Conservation (phyloP, 1,284 basidiomycete genomes). For the Ceratobasidium sp. region DNA sequence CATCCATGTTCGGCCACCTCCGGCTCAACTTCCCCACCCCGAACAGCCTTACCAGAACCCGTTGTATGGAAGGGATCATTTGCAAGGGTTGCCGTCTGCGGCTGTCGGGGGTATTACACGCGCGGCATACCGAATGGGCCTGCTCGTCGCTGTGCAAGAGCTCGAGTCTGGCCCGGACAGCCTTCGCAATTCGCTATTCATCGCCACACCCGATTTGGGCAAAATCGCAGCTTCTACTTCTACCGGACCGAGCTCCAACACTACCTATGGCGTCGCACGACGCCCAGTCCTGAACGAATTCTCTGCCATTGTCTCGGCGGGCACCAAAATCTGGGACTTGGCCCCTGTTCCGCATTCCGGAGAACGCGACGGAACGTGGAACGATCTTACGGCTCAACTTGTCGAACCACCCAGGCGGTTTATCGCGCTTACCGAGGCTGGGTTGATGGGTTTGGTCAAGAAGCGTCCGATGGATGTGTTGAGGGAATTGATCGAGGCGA, state of each 20-base stretch:
- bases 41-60: slow-evolving; percentile 57
- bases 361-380: slow-evolving; percentile 54
- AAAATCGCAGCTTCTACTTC: slow-evolving; percentile 59
- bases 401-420: slow-evolving; percentile 75
- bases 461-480: slow-evolving; percentile 83
- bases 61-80: slow-evolving; percentile 52
- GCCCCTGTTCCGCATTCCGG: slow-evolving; percentile 50
- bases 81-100: slow-evolving; percentile 54
- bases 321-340: slow-evolving; percentile 83
- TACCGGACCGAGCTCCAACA: slow-evolving; percentile 52
- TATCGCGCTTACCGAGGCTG: slow-evolving; percentile 83
- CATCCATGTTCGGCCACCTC: slow-evolving; percentile 78
- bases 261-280: slow-evolving; percentile 55
- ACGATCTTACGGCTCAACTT: slow-evolving; percentile 82
- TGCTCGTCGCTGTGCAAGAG: slow-evolving; percentile 66
- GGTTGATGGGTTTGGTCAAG: slow-evolving; percentile 82
- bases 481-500: slow-evolving; percentile 51
- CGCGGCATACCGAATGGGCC: slow-evolving; percentile 62
- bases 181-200: slow-evolving; percentile 68
- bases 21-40: slow-evolving; percentile 73
- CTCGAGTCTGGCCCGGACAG: slow-evolving; percentile 28
- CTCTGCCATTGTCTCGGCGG: slow-evolving; percentile 74
- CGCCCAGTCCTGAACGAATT: slow-evolving; percentile 74
- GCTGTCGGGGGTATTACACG: slow-evolving; percentile 62
- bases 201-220: slow-evolving; percentile 76